Conservation (phyloP, 2,329 filamentous ascomycete genomes). For the Intubia oerlemansii region DNA sequence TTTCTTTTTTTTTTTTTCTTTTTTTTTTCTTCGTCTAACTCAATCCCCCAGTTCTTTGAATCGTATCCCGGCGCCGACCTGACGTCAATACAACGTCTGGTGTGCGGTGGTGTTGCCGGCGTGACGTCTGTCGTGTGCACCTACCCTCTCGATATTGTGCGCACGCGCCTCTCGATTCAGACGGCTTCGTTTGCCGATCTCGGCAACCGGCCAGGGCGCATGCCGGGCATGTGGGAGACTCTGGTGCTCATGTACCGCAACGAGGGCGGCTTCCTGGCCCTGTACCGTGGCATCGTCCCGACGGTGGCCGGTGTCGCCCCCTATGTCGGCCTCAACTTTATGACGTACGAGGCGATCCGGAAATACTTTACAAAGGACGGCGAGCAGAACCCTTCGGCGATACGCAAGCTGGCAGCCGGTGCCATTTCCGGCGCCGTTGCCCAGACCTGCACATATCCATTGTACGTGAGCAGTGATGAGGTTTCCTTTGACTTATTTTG, state of each 20-base stretch:
- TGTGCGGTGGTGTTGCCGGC: slow-evolving; percentile 82
- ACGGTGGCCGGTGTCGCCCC: slow-evolving; percentile 91
- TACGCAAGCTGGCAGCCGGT: slow-evolving; percentile 70
- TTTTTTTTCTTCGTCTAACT: too few relatives aligned
- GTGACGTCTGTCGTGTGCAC: slow-evolving; percentile 91
- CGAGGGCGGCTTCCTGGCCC: slow-evolving; percentile 63
- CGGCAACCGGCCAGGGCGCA: slow-evolving; percentile 36
- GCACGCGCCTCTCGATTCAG: slow-evolving; percentile 89
- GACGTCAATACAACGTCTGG: slow-evolving; percentile 48
- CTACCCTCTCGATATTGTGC: slow-evolving; percentile 93
- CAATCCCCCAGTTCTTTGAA: slow-evolving; percentile 56
- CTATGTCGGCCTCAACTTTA: slow-evolving; percentile 95
- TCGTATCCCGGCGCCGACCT: slow-evolving; percentile 52
- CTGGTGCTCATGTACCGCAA: slow-evolving; percentile 69
- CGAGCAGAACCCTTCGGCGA: slow-evolving; percentile 57
- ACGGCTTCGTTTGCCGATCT: slow-evolving; percentile 83
- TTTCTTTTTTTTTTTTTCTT: too few relatives aligned
- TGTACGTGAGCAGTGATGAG: slow-evolving; percentile 53
- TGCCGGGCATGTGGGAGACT: slow-evolving; percentile 86
- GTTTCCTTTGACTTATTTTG: neutral
- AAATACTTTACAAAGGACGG: slow-evolving; percentile 72
- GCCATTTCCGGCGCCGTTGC: slow-evolving; percentile 91
- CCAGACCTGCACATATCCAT: slow-evolving; percentile 95
- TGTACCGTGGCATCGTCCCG: slow-evolving; percentile 89
- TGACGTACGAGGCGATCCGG: slow-evolving; percentile 85